Evolutionary conservation across 176 grass and related monocot species (phyloP).

Genomic region (Alopecurus myosuroides): DNA sequence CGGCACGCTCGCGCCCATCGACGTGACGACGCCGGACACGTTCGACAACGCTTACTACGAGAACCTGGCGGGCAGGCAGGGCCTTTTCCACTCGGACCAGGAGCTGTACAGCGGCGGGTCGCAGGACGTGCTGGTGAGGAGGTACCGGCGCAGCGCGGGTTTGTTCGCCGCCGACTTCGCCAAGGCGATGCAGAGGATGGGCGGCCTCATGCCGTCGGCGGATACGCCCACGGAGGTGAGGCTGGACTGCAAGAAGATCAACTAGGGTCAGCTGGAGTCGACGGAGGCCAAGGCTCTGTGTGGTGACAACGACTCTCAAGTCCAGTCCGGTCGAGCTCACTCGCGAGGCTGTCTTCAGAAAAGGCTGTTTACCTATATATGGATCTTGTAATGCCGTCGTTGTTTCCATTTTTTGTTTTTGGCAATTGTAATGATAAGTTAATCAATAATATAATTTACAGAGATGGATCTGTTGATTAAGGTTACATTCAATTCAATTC

Average conservation of each 20-base stretch:
- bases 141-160: constrained; percentile 22
- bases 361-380: neutral
- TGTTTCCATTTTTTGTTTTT: neutral
- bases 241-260: constrained; percentile 56
- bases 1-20: constrained; percentile 43
- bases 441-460: neutral
- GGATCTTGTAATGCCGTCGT: neutral
- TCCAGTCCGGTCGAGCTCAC: neutral
- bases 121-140: constrained; percentile 55
- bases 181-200: constrained; percentile 72
- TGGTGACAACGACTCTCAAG: neutral
- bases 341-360: neutral
- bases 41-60: constrained; percentile 74
- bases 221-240: constrained; percentile 45
- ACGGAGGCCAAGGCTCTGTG: neutral
- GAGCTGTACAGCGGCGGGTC: constrained; percentile 56
- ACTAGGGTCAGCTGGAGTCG: neutral
- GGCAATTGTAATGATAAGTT: neutral
- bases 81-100: constrained; percentile 61
- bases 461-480: neutral
- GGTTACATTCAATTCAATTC: neutral
- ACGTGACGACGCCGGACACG: constrained; percentile 26
- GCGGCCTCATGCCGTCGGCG: constrained; percentile 35
- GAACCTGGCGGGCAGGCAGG: constrained; percentile 35
- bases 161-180: constrained; percentile 49